Conservation (phyloP, 306 rosid species). For the Gleditsia sinensis region DNA sequence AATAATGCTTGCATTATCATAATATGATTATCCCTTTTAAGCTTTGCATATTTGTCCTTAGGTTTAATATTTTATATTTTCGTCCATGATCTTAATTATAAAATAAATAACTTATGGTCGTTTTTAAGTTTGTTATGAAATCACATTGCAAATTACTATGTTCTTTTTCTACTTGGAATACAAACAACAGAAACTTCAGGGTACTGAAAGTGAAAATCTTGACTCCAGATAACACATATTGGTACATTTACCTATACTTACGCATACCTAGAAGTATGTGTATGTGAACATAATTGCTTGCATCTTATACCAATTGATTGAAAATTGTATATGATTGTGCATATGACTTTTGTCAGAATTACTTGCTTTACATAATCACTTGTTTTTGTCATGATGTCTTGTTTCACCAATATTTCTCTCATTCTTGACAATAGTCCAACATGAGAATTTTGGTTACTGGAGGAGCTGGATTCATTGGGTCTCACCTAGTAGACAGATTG, state of each 20-base stretch:
- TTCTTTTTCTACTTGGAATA: background rate
- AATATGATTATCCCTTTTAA: background rate
- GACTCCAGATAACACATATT: background rate
- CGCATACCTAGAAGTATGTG: background rate
- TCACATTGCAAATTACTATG: background rate
- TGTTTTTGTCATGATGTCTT: slow-evolving; percentile 12
- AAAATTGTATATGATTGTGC: slow-evolving; percentile 13
- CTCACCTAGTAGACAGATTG: slow-evolving; percentile 94
- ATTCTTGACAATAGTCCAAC: slow-evolving; percentile 61
- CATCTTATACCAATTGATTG: slow-evolving; percentile 23
- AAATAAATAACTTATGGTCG: background rate
- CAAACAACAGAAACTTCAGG: slow-evolving; percentile 1
- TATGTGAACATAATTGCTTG: background rate
- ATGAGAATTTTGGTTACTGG: slow-evolving; percentile 96
- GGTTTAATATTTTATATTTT: background rate
- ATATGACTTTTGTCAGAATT: background rate
- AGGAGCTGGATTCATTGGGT: slow-evolving; percentile 99
- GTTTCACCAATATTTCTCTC: slow-evolving; percentile 21
- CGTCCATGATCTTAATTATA: background rate
- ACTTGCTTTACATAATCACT: background rate
- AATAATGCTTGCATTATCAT: background rate
- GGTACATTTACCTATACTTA: background rate
- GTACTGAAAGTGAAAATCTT: background rate
- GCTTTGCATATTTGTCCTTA: background rate
- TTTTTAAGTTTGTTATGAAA: slow-evolving; percentile 10